Percentiles rank a stretch among this genome's conserved stretches.
phyloP scores from a whole-genome alignment of 306 rosid species.

The Abrus pulchellus region DNA sequence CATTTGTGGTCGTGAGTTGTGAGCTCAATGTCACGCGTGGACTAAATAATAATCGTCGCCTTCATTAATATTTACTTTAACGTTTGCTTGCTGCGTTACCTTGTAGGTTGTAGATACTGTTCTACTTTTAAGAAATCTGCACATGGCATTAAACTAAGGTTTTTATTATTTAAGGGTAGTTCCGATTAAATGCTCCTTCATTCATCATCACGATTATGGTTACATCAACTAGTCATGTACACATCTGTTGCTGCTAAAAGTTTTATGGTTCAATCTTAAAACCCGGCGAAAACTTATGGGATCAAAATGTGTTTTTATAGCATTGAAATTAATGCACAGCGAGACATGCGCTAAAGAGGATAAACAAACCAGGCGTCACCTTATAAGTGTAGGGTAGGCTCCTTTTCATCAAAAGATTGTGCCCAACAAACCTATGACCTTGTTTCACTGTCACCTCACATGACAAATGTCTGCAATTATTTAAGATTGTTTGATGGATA shows the following conservation, averaged over 20 bases:
- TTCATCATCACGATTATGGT: slow-evolving; percentile 9
- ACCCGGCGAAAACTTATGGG: not conserved
- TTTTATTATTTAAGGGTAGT: not conserved
- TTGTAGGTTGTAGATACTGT: not conserved
- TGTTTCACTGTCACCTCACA: not conserved
- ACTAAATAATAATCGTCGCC: not conserved
- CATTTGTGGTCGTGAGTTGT: slow-evolving; percentile 20
- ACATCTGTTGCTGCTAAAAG: no score
- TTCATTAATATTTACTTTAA: not conserved
- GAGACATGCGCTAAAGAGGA: no score
- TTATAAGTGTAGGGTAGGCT: no score
- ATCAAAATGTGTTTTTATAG: no score
- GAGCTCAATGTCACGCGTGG: slow-evolving; percentile 34
- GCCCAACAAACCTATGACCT: not conserved
- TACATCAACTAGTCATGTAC: not conserved
- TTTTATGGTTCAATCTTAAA: not conserved
- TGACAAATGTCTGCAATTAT: not conserved
- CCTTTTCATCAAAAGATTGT: no score
- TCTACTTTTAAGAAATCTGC: not conserved
- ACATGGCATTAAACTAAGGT: slow-evolving; percentile 9
- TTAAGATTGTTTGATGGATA: not conserved
- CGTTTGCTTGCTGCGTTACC: not conserved
- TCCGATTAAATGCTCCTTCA: slow-evolving; percentile 15
- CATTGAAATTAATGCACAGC: no score
- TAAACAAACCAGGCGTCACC: no score